phyloP scores from a whole-genome alignment of 768 basidiomycete genomes.

The Tulasnella sp. region DNA sequence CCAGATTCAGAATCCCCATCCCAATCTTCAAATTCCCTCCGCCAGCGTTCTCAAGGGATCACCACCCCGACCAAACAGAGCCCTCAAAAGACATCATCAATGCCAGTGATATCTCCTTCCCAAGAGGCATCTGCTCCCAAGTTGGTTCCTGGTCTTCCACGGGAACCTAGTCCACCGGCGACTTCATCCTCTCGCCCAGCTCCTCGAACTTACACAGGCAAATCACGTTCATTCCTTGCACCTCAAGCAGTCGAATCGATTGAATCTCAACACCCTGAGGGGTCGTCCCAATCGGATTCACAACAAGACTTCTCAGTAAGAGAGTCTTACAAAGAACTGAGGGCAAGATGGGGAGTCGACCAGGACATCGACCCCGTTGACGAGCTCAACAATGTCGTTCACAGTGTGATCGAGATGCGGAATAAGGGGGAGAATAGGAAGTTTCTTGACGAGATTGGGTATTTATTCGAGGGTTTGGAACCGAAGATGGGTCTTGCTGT shows the following conservation, averaged over 20 bases:
- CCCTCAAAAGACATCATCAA: background rate
- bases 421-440: constrained; percentile 68
- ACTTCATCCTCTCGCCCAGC: constrained; percentile 1
- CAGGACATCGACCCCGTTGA: constrained; percentile 37
- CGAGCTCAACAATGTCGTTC: constrained; percentile 18
- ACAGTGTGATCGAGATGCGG: constrained; percentile 54
- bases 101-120: background rate
- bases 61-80: background rate
- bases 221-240: constrained; percentile 11
- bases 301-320: constrained; percentile 35
- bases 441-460: constrained; percentile 75
- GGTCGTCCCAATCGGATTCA: constrained; percentile 31
- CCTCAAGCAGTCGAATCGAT: constrained; percentile 22
- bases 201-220: constrained; percentile 10
- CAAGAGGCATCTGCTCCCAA: constrained; percentile 5
- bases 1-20: background rate
- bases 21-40: constrained; percentile 11
- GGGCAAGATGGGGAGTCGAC: constrained; percentile 72
- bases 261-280: constrained; percentile 28
- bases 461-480: constrained; percentile 70
- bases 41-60: constrained; percentile 19
- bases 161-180: background rate
- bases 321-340: constrained; percentile 66
- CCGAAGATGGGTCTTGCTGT: constrained; percentile 35
- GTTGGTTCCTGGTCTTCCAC: background rate